Evolutionary conservation across 306 rosid species (phyloP).

Genomic region (Cicer bijugum): DNA sequence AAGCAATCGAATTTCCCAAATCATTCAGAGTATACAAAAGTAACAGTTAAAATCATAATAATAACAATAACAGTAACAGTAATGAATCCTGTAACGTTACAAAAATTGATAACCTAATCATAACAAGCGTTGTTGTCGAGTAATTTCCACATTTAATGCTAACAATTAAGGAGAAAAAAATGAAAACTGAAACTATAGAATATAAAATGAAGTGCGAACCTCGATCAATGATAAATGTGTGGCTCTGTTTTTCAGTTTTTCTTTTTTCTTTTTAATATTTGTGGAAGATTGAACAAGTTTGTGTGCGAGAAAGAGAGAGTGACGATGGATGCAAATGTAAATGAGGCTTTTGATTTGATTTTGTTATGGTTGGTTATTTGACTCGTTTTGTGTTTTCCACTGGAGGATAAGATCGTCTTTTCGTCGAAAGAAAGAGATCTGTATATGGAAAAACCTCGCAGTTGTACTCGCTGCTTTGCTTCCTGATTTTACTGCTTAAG

Average conservation of each 20-base stretch:
- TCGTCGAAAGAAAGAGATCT: not conserved
- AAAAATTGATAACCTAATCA: slow-evolving; percentile 49
- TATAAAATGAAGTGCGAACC: slow-evolving; percentile 52
- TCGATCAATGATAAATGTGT: slow-evolving; percentile 51
- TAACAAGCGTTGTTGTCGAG: not conserved
- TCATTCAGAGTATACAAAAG: not conserved
- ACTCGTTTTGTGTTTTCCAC: slow-evolving; percentile 54
- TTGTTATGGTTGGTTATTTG: slow-evolving; percentile 60
- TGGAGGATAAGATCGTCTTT: slow-evolving; percentile 53
- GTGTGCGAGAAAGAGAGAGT: slow-evolving; percentile 24
- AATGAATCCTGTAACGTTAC: not conserved
- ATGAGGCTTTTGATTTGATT: slow-evolving; percentile 31
- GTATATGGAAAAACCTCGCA: too few relatives aligned
- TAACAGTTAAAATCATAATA: not conserved
- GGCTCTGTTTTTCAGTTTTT: slow-evolving; percentile 25
- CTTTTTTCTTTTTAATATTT: not conserved
- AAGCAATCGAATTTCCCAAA: not conserved
- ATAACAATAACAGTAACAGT: not conserved
- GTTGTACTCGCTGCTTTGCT: too few relatives aligned
- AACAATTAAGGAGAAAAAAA: not conserved
- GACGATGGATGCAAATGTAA: slow-evolving; percentile 11
- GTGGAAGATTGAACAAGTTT: slow-evolving; percentile 52
- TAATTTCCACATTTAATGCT: not conserved
- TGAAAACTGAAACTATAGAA: not conserved
- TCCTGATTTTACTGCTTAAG: too few relatives aligned